Evolutionary conservation across 2,329 filamentous ascomycete species (phyloP).

Genomic region (Diaporthe caulivora): DNA sequence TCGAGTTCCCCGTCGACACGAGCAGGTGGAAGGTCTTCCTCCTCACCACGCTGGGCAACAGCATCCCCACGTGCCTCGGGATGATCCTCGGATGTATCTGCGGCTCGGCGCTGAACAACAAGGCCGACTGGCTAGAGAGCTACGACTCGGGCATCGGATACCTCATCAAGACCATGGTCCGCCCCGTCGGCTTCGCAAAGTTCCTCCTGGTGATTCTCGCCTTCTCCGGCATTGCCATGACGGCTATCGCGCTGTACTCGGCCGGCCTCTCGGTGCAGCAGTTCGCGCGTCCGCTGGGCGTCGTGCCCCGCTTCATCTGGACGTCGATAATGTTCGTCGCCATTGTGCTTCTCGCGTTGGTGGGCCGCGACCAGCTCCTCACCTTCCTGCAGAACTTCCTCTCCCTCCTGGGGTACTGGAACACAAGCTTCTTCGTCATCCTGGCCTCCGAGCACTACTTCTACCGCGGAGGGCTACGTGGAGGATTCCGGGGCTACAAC

Average conservation of each 20-base stretch:
- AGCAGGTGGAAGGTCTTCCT: constrained; percentile 60
- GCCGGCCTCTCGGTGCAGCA: constrained; percentile 54
- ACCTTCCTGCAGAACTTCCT: constrained; percentile 61
- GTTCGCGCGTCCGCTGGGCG: constrained; percentile 56
- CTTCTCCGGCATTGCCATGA: constrained; percentile 60
- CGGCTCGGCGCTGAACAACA: constrained; percentile 55
- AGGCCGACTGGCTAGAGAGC: constrained; percentile 53
- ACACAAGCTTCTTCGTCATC: constrained; percentile 61
- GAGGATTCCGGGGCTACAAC: constrained; percentile 57
- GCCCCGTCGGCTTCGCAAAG: constrained; percentile 60
- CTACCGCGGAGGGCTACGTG: constrained; percentile 54
- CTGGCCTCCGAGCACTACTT: constrained; percentile 61
- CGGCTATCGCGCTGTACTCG: constrained; percentile 58
- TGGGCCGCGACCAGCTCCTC: constrained; percentile 57
- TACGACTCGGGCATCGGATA: constrained; percentile 59
- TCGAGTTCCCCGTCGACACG: constrained; percentile 60
- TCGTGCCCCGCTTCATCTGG: constrained; percentile 62
- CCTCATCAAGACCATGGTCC: constrained; percentile 58
- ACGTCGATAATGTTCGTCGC: constrained; percentile 58
- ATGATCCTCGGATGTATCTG: constrained; percentile 60
- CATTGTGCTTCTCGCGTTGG: constrained; percentile 59
- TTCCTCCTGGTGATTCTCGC: constrained; percentile 53
- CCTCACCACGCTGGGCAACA: constrained; percentile 60
- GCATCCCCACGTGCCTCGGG: constrained; percentile 61
- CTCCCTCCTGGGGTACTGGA: constrained; percentile 63